phyloP scores from a whole-genome alignment of 2,329 filamentous ascomycete species.

The Amauroascus verrucosus region DNA sequence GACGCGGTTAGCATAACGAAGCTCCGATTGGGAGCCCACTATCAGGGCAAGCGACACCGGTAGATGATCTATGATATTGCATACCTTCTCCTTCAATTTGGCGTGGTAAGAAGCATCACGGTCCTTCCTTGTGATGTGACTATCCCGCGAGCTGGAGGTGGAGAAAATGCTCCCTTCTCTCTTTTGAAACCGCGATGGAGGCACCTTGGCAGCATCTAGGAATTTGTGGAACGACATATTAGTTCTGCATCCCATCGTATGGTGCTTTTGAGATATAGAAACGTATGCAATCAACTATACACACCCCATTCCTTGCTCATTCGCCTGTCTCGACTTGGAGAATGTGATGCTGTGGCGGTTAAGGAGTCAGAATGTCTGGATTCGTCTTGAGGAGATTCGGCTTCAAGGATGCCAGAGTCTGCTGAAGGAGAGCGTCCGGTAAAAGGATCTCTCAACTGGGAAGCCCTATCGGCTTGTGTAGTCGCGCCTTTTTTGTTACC shows the following conservation, averaged over 20 bases:
- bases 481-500: not conserved
- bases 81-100: conserved; percentile 38
- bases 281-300: not conserved
- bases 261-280: not conserved
- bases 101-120: conserved; percentile 50
- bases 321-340: conserved; percentile 22
- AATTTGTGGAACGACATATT: not conserved
- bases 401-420: conserved; percentile 9
- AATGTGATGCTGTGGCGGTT: not conserved
- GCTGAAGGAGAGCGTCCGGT: conserved; percentile 8
- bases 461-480: not conserved
- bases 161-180: conserved; percentile 59
- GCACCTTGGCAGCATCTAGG: conserved; percentile 56
- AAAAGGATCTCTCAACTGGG: conserved; percentile 9
- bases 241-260: not conserved
- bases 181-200: conserved; percentile 59
- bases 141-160: conserved; percentile 55
- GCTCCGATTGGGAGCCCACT: not conserved
- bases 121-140: conserved; percentile 51
- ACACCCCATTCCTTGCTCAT: conserved; percentile 30
- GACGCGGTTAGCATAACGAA: not conserved
- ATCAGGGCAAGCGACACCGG: too few species aligned
- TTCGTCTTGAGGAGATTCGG: not conserved
- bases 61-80: not conserved
- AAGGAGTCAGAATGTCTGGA: not conserved